These are phyloP conservation scores for Salix arbutifolia DNA, from an alignment of 345 rosid genomes.

Conservation along the genomic window DNA sequence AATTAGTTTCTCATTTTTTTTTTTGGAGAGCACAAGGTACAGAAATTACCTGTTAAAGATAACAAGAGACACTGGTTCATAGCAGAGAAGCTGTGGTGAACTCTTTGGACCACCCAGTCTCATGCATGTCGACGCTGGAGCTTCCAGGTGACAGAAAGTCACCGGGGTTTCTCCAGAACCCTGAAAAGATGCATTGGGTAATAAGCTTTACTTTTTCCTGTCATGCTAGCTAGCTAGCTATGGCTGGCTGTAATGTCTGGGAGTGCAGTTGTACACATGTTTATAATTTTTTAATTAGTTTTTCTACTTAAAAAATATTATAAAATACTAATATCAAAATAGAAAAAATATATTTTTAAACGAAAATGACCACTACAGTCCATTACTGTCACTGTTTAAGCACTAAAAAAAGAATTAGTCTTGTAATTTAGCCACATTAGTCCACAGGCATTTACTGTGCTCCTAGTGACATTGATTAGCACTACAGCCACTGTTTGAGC, in stretches of 20 bases:
- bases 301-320: no score
- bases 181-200: not conserved
- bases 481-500: not conserved
- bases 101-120: not conserved
- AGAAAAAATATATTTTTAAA: no score
- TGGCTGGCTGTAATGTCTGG: not conserved
- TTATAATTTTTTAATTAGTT: no score
- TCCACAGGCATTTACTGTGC: not conserved
- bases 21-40: not conserved
- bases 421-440: not conserved
- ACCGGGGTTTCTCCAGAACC: not conserved
- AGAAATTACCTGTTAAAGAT: not conserved
- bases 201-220: not conserved
- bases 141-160: not conserved
- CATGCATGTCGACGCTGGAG: not conserved
- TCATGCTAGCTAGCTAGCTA: not conserved
- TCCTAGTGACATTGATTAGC: not conserved
- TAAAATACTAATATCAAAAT: no score
- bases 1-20: not conserved
- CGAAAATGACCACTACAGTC: no score
- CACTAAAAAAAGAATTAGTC: not conserved
- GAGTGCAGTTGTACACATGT: no score
- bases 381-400: no score
- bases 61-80: not conserved
- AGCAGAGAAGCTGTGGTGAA: not conserved